phyloP scores from a whole-genome alignment of 805 yeast genomes.

The Nakazawaea holstii region DNA sequence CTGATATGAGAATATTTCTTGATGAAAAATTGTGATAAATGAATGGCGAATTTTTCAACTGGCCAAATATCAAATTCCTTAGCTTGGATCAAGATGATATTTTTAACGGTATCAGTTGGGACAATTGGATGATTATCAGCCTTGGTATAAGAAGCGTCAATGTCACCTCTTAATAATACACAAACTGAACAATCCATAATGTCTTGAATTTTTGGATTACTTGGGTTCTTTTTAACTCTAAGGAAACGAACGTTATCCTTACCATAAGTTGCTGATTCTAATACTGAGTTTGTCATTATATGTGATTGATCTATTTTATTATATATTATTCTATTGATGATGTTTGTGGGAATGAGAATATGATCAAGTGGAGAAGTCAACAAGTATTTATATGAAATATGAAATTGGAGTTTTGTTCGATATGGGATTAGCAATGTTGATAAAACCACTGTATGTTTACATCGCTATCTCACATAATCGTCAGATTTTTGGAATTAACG shows the following conservation, averaged over 20 bases:
- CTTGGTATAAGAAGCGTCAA: constrained; percentile 75
- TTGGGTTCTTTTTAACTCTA: constrained; percentile 76
- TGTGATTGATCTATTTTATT: not conserved
- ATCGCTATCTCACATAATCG: too few relatives aligned
- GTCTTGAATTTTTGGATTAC: constrained; percentile 69
- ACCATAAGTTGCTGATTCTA: constrained; percentile 67
- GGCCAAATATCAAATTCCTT: constrained; percentile 84
- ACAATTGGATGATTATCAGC: constrained; percentile 89
- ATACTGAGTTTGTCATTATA: constrained; percentile 10
- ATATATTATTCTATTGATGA: not conserved
- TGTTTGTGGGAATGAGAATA: not conserved
- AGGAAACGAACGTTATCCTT: constrained; percentile 90
- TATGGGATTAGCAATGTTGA: too few relatives aligned
- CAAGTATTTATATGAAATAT: too few relatives aligned
- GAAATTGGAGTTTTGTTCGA: too few relatives aligned
- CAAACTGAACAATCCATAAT: constrained; percentile 81
- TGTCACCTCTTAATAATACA: constrained; percentile 69
- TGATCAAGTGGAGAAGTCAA: too few relatives aligned
- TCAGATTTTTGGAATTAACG: too few relatives aligned
- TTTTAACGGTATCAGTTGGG: constrained; percentile 92
- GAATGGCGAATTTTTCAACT: constrained; percentile 84
- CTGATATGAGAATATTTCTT: constrained; percentile 71
- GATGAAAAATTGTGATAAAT: constrained; percentile 76
- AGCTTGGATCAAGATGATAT: constrained; percentile 81
- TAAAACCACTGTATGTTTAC: too few relatives aligned